A percentile compares a stretch with the other conserved stretches of the same genome.
Evolutionary conservation across 1,284 basidiomycete genomes (phyloP).

Genomic region (Heimioporus punctisporus): DNA sequence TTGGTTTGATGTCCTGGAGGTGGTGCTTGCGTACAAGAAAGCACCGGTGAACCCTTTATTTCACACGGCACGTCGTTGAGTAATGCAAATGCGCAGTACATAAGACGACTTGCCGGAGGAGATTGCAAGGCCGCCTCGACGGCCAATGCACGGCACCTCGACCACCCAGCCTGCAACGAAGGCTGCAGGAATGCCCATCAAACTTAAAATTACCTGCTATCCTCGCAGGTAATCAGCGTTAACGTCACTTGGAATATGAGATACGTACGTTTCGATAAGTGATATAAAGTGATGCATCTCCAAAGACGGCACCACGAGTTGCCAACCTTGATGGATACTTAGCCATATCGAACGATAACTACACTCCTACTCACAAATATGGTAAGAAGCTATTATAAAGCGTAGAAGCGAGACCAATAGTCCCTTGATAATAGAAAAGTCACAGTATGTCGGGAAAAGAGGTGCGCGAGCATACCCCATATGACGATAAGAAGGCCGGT

Average conservation of each 20-base stretch:
- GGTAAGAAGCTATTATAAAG: constrained; percentile 62
- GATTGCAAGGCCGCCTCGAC: constrained; percentile 62
- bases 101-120: constrained; percentile 43
- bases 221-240: not conserved
- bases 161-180: constrained; percentile 66
- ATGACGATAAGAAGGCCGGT: constrained; percentile 54
- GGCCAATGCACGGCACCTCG: constrained; percentile 61
- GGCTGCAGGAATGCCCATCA: constrained; percentile 69
- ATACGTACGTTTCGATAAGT: constrained; percentile 52
- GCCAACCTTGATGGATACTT: constrained; percentile 35
- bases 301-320: constrained; percentile 49
- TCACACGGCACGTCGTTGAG: constrained; percentile 33
- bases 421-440: constrained; percentile 32
- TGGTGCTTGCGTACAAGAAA: constrained; percentile 72
- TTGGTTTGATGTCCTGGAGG: constrained; percentile 59
- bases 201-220: constrained; percentile 60
- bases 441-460: not conserved
- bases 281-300: constrained; percentile 49
- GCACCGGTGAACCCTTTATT: constrained; percentile 59
- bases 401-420: constrained; percentile 64
- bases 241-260: not conserved
- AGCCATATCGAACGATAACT: not conserved
- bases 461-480: constrained; percentile 43
- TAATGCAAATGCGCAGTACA: not conserved
- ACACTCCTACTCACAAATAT: constrained; percentile 42